phyloP scores from a whole-genome alignment of 164 flowering plant species.

The grape (Vitis vinifera) region ASM3070453v1 NC_081815.1:4530001-4530500 shows the following conservation, averaged over 20 bases:
- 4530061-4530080: too few relatives aligned
- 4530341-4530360: slow-evolving; percentile 89
- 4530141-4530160: background rate
- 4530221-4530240: slow-evolving; percentile 1
- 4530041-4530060: too few relatives aligned
- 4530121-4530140: background rate
- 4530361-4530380: slow-evolving; percentile 92
- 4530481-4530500: slow-evolving; percentile 52
- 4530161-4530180: background rate
- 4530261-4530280: slow-evolving; percentile 62
- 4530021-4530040: too few relatives aligned
- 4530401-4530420: background rate
- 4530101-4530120: background rate
- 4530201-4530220: background rate
- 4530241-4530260: slow-evolving; percentile 2
- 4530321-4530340: slow-evolving; percentile 95
- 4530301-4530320: slow-evolving; percentile 96
- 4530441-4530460: background rate
- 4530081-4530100: too few relatives aligned
- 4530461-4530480: background rate
- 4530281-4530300: slow-evolving; percentile 89
- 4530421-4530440: too few relatives aligned
- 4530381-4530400: slow-evolving; percentile 78
- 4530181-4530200: background rate
- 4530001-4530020: too few relatives aligned